Base-by-base conservation (phyloP, 495 filamentous ascomycete species). In the Aspergillus nidulans region DNA sequence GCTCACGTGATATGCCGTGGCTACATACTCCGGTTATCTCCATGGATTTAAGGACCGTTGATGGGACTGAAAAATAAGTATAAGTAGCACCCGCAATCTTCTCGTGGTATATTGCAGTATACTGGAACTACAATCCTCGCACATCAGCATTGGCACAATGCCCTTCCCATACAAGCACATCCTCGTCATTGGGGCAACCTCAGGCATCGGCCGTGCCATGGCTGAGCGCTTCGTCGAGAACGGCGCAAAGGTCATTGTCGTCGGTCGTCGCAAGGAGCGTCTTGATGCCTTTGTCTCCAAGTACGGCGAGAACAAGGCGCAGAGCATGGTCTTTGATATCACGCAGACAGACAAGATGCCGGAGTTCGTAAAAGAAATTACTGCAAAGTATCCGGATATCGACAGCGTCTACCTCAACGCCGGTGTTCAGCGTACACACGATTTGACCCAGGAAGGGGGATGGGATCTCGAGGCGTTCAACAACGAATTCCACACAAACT, bases 121-220 rank as follows among this genome's bases (percentile, higher is more conserved):
- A 4, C 26, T 5, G 9, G 5, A 9, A 5, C 26, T 28, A 28
- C 26, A n/a, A n/a, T n/a, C n/a, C n/a, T n/a, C n/a, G n/a, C n/a
- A 30, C 23, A 49, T 23, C 23, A 7, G 16, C 25, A 5, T 10
- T 7, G 44, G 16, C 40, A 38, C 39, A 24, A 84, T 84, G 81
- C 55, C 77, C 3, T 84, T 86, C 62, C 71, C 75, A 4, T 89
- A 88, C 68, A 85, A 84, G 55, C 85, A 79, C 56, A 79, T 89
- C 30, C 83, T 90, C 45, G 59, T 89, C 53, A 70, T 88, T 52
- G 86, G 87, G 19, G 86, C 84, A 10, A 88, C 85, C 6, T 77
- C 79, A 18, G 86, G 86, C 55, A 88, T 90, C 44, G 86, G 87
- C 45, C 62, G 67, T 8, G 87, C 81, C 2, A 69, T 90, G 44